A percentile compares a stretch with the other conserved stretches of the same genome.
phyloP scores from a whole-genome alignment of 2,329 filamentous ascomycete species.

The Trichoderma sp. region DNA sequence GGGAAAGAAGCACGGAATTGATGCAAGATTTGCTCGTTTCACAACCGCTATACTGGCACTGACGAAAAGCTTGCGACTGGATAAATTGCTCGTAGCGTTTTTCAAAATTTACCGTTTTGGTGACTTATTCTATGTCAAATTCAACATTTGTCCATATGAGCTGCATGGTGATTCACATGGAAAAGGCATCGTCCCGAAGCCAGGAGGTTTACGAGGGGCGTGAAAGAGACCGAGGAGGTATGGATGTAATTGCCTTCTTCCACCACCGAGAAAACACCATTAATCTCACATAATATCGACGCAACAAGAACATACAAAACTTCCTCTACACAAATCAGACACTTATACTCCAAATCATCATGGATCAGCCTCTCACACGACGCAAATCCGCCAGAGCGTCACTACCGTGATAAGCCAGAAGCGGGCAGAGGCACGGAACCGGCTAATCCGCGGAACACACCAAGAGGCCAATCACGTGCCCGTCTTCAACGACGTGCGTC shows the following conservation, averaged over 20 bases:
- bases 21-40: background rate
- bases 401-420: background rate
- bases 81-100: background rate
- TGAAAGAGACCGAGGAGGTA: background rate
- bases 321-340: background rate
- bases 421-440: background rate
- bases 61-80: background rate
- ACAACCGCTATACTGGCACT: background rate
- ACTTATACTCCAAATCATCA: background rate
- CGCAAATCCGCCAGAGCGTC: background rate
- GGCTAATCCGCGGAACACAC: conserved; percentile 12
- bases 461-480: conserved; percentile 12
- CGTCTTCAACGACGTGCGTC: conserved; percentile 9
- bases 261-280: background rate
- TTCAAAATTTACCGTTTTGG: background rate
- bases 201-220: background rate
- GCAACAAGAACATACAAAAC: background rate
- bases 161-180: background rate
- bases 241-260: background rate
- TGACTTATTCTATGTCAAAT: background rate
- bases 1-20: background rate
- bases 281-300: background rate
- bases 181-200: background rate
- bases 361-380: background rate
- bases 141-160: accelerated